Evolutionary conservation across 257 asterid species (phyloP), one percentile per base, ranked within the genome.

Genomic region (Osmanthus fragrans): DNA sequence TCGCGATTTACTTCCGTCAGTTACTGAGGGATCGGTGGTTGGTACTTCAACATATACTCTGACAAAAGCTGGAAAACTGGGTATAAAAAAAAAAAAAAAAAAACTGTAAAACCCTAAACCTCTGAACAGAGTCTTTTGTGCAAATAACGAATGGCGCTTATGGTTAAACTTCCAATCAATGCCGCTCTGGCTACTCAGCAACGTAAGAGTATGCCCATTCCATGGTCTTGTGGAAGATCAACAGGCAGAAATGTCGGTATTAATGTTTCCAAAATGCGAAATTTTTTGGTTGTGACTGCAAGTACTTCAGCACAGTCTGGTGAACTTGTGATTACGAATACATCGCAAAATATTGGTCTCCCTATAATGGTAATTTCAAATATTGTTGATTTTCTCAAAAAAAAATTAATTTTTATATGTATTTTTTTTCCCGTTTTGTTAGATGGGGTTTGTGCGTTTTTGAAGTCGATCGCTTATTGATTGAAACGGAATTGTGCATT

Each of bases 281-380:
- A 84, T 51, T 49, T 42, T 27, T 30, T 60, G 70, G 86, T 81
- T 70, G 39, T 81, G 10, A 78, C 78, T 89, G 81, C 86, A 29
- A 77, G 76, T 34, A 51, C 73, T 66, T 68, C 72, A 18, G 78
- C 74, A n/a, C 87, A 80, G 65, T 72, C 85, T 33, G 37, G 67
- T 3, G 47, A 40, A 40, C 15, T 40, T 40, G 15, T 15, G 47
- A 10, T 9, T 40, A 40, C 47, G 15, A 40, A 40, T 40, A 40
- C 47, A 40, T 56, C 82, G 40, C 81, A 66, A 76, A 81, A 75
- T 54, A 45, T 29, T 49, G 87, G 86, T 39, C 71, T 83, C 51
- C 82, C 92, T 3, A 82, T 90, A 32, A 90, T 90, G 95, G 95
- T 90, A 85, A 60, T 60, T 21, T 25, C 16, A 21, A 23, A 1